phyloP scores from a whole-genome alignment of 306 rosid species.

The Gastrolobium villosum region DNA sequence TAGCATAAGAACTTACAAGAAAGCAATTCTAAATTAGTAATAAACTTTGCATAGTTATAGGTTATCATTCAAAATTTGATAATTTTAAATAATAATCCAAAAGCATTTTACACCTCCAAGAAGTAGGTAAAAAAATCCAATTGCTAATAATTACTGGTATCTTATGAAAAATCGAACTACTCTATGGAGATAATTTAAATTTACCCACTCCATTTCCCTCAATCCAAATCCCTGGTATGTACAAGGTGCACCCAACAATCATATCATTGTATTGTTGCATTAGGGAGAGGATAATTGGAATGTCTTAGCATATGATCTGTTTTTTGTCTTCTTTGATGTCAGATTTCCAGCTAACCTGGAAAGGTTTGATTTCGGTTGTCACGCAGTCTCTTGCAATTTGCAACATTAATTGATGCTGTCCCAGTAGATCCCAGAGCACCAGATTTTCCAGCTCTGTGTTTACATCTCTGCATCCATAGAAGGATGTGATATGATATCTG shows the following conservation, averaged over 20 bases:
- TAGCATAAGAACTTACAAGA: background rate
- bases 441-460: conserved; percentile 60
- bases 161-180: background rate
- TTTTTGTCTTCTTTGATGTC: background rate
- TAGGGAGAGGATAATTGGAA: conserved; percentile 17
- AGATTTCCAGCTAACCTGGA: conserved; percentile 73
- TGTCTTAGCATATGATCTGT: background rate
- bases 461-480: conserved; percentile 67
- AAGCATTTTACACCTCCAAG: background rate
- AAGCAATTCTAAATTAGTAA: background rate
- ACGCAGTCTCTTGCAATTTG: conserved; percentile 60
- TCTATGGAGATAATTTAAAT: conserved; percentile 17
- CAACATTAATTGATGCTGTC: conserved; percentile 59
- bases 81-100: background rate
- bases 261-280: background rate
- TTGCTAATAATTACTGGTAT: background rate
- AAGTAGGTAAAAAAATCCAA: background rate
- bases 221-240: conserved; percentile 1
- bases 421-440: conserved; percentile 55
- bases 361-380: conserved; percentile 71
- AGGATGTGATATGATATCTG: conserved; percentile 34
- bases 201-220: background rate
- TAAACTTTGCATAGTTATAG: background rate
- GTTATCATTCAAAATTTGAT: background rate
- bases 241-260: conserved; percentile 19